Base-by-base conservation (phyloP, 331 rosid genomes). In the Arachis monticola region DNA sequence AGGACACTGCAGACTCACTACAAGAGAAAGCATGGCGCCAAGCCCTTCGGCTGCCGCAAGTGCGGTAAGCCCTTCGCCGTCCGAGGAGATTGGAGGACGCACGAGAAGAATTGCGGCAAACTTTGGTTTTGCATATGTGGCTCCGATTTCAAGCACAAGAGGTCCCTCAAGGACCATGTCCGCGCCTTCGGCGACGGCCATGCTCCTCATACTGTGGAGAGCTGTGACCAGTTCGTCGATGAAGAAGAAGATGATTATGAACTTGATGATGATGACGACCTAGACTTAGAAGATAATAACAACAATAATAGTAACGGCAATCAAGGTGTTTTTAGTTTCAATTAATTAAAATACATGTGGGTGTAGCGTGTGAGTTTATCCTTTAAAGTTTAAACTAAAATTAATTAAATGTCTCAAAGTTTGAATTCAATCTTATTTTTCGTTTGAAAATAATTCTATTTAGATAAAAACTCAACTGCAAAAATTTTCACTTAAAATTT, bases 111-210 rank as follows among this genome's bases (percentile, higher is more conserved):
- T 38, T 94, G 99, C 12, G 99, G 99, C 1, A 91, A 82, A 82
- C 93, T 94, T 30, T 94, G 99, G 99, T 94, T 94, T 63, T 94
- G 99, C 60, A 82, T 87, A 9, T 94, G 99, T 53, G 97, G 99
- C 0, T 94, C 99, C 1, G 96, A 94, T 81, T 94, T 94, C 78
- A 94, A 92, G 69, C 99, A 94, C 84, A 94, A 90, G 85, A 87
- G 99, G 57, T 91, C 97, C 2, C 92, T 94, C 1, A 94, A 94
- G 32, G 99, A 94, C 61, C 99, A 94, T 44, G 93, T 94, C 8
- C 77, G 92, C 0, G 94, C 96, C 27, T 94, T 94, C 47, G 99
- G 99, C 0, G 81, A 85, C 6, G 99, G 95, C 8, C 99, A 94
- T 12, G 87, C 90, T 0, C 91, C 96, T 0, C 97, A 94, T 63